phyloP scores from a whole-genome alignment of 2,329 filamentous ascomycete species.

The Stemphylium lycopersici region DNA sequence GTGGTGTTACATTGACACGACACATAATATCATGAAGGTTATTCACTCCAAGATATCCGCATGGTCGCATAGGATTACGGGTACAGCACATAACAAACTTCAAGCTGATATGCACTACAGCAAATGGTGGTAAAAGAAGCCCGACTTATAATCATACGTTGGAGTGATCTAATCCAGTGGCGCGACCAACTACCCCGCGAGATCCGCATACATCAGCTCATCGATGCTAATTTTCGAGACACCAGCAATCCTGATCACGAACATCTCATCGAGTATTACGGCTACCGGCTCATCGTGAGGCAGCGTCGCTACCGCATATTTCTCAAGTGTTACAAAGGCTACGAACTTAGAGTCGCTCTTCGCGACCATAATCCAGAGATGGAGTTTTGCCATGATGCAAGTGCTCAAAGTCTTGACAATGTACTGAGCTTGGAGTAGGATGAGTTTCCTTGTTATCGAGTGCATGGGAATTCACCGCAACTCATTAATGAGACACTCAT shows the following conservation, averaged over 20 bases:
- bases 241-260: background rate
- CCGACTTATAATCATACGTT: background rate
- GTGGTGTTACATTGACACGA: slow-evolving; percentile 10
- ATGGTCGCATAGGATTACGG: background rate
- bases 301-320: slow-evolving; percentile 12
- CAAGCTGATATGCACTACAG: background rate
- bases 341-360: background rate
- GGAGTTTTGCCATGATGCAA: background rate
- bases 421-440: background rate
- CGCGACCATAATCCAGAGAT: background rate
- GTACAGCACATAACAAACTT: background rate
- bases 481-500: background rate
- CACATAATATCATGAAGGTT: slow-evolving; percentile 11
- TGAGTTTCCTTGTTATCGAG: background rate
- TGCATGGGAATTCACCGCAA: background rate
- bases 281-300: slow-evolving; percentile 18
- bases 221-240: slow-evolving; percentile 2
- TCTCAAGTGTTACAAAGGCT: slow-evolving; percentile 5
- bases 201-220: slow-evolving; percentile 15
- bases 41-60: background rate
- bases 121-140: slow-evolving; percentile 14
- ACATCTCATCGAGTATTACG: slow-evolving; percentile 9
- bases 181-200: slow-evolving; percentile 10
- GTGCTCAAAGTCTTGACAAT: background rate
- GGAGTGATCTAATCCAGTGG: slow-evolving; percentile 15